These are phyloP conservation scores for Brassica carinata DNA, from an alignment of 345 rosid genomes.

Conservation along the genomic window DNA sequence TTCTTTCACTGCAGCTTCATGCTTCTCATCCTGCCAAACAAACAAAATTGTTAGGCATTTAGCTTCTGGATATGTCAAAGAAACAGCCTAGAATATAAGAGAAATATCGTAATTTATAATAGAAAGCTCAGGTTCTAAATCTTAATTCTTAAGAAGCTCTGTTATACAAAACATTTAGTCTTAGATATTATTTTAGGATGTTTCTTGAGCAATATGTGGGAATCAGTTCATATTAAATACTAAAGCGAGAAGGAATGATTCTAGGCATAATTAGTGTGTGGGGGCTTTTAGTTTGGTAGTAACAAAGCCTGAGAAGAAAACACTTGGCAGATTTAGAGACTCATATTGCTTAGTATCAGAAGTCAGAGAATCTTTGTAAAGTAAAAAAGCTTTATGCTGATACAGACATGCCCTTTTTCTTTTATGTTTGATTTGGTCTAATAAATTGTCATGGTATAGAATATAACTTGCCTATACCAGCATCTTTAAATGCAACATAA, in stretches of 20 bases:
- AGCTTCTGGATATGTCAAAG: neutral
- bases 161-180: neutral
- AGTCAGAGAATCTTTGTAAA: conserved; percentile 41
- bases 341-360: neutral
- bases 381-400: conserved; percentile 36
- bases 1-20: conserved; percentile 45
- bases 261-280: conserved; percentile 2
- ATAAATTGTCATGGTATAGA: conserved; percentile 23
- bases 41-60: neutral
- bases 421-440: conserved; percentile 18
- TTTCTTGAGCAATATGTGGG: conserved; percentile 20
- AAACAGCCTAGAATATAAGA: neutral
- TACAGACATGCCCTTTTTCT: conserved; percentile 14
- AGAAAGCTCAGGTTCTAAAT: neutral
- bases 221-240: conserved; percentile 13
- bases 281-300: conserved; percentile 12
- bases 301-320: conserved; percentile 7
- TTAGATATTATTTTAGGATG: conserved; percentile 15
- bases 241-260: conserved; percentile 18
- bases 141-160: neutral
- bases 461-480: neutral
- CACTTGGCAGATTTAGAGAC: neutral
- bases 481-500: neutral
- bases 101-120: neutral
- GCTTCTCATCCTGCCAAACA: conserved; percentile 56